Conservation (phyloP, 129 eudicot genomes). For the sunflower (Helianthus annuus) region DNA sequence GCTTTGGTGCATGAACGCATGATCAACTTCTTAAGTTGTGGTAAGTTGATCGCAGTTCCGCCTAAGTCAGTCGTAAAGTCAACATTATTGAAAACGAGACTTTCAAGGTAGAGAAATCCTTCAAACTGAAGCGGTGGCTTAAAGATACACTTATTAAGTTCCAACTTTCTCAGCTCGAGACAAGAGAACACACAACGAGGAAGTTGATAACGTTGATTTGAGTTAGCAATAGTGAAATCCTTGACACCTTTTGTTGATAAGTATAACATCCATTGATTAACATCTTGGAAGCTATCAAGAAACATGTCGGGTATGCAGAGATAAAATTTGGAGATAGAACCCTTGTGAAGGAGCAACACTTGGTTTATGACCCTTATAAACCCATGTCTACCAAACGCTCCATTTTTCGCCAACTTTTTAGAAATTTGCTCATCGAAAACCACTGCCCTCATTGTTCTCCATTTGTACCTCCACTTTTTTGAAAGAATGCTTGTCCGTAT, state of each 20-base stretch:
- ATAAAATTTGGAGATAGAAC: too few species aligned
- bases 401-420: neutral
- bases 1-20: neutral
- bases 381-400: neutral
- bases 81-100: neutral
- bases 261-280: too few species aligned
- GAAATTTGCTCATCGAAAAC: slow-evolving; percentile 7
- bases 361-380: neutral
- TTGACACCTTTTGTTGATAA: too few species aligned
- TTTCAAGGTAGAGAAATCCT: slow-evolving; percentile 16
- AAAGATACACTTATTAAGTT: neutral
- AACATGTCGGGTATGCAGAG: too few species aligned
- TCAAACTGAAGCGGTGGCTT: slow-evolving; percentile 12
- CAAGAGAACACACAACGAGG: slow-evolving; percentile 9
- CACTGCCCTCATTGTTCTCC: neutral
- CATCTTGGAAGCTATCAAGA: too few species aligned
- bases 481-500: slow-evolving; percentile 20
- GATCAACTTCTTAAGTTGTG: neutral
- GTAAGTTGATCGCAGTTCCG: slow-evolving; percentile 9
- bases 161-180: slow-evolving; percentile 3
- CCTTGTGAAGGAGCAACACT: too few species aligned
- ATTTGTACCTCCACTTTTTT: slow-evolving; percentile 25
- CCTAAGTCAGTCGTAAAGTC: neutral
- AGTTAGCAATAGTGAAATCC: neutral
- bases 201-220: neutral